These are phyloP conservation scores for Paraphysoderma sedebokerense DNA, from an alignment of 371 early-diverging fungal genomes.

Conservation along the genomic window DNA sequence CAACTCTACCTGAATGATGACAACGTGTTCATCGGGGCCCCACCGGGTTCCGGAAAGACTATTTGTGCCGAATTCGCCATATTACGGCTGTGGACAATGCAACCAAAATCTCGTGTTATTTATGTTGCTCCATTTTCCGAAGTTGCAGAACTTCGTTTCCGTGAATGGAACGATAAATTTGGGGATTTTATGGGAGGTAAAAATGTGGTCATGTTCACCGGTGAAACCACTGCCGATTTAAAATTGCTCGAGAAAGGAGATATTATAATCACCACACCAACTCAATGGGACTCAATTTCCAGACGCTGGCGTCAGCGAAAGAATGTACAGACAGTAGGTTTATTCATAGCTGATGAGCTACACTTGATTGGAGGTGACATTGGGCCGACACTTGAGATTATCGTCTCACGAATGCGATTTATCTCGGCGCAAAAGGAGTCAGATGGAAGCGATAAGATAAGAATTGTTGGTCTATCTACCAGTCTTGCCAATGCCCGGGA, in stretches of 20 bases:
- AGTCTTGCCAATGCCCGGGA: slow-evolving; percentile 89
- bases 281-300: slow-evolving; percentile 96
- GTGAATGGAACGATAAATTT: slow-evolving; percentile 67
- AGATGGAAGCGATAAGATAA: slow-evolving; percentile 31
- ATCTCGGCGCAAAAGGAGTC: slow-evolving; percentile 65
- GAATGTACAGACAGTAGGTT: slow-evolving; percentile 69
- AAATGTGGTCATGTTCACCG: slow-evolving; percentile 75
- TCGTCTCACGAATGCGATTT: slow-evolving; percentile 81
- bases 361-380: slow-evolving; percentile 80
- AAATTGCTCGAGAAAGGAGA: slow-evolving; percentile 72
- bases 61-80: slow-evolving; percentile 91
- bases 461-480: slow-evolving; percentile 78
- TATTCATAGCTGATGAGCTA: slow-evolving; percentile 92
- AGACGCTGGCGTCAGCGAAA: slow-evolving; percentile 86
- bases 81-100: not conserved
- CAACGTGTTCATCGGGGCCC: slow-evolving; percentile 88
- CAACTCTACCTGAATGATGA: slow-evolving; percentile 76
- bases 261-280: slow-evolving; percentile 87
- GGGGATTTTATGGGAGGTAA: slow-evolving; percentile 46
- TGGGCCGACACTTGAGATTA: slow-evolving; percentile 80
- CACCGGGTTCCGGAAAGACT: slow-evolving; percentile 95
- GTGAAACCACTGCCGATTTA: slow-evolving; percentile 82
- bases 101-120: slow-evolving; percentile 46
- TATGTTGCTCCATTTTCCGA: slow-evolving; percentile 90
- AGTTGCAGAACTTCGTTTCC: slow-evolving; percentile 54